These are phyloP conservation scores for Adiantum capillusveneris DNA, from an alignment of 75 land plant species.

Conservation along the genomic window DNA sequence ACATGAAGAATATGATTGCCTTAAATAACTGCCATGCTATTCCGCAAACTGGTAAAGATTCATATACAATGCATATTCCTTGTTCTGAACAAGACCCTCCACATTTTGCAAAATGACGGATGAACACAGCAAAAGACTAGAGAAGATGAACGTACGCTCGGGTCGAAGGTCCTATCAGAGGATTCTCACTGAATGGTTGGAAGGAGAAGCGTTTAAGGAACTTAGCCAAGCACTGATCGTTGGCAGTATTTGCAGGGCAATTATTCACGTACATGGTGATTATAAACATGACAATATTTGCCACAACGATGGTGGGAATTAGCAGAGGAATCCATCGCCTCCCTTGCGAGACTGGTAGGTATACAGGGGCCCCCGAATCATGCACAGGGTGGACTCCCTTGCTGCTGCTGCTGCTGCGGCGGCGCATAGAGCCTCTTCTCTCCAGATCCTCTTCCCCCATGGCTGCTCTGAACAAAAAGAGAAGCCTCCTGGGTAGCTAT, in stretches of 20 bases:
- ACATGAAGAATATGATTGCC: too few species aligned
- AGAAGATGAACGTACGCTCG: slow-evolving; percentile 34
- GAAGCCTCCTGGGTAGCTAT: too few species aligned
- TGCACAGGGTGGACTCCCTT: slow-evolving; percentile 1
- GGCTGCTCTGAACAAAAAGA: too few species aligned
- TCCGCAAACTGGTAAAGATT: too few species aligned
- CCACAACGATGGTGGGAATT: slow-evolving; percentile 52
- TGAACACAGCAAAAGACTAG: too few species aligned
- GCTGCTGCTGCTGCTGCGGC: not conserved
- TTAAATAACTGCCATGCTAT: too few species aligned
- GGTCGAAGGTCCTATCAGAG: slow-evolving; percentile 87
- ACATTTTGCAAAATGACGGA: not conserved
- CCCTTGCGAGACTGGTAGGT: not conserved
- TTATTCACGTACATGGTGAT: slow-evolving; percentile 82
- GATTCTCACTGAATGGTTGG: slow-evolving; percentile 90
- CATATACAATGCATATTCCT: too few species aligned
- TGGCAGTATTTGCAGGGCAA: slow-evolving; percentile 58
- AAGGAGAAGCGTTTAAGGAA: slow-evolving; percentile 73
- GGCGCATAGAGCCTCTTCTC: slow-evolving; percentile 2
- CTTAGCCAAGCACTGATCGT: slow-evolving; percentile 29
- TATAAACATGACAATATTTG: slow-evolving; percentile 50
- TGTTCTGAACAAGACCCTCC: not conserved
- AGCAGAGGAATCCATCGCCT: slow-evolving; percentile 33
- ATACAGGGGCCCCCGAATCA: not conserved
- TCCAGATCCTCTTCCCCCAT: slow-evolving; percentile 4